Evolutionary conservation across 768 basidiomycete genomes (phyloP).

Genomic region (Coprinopsis sp.): DNA sequence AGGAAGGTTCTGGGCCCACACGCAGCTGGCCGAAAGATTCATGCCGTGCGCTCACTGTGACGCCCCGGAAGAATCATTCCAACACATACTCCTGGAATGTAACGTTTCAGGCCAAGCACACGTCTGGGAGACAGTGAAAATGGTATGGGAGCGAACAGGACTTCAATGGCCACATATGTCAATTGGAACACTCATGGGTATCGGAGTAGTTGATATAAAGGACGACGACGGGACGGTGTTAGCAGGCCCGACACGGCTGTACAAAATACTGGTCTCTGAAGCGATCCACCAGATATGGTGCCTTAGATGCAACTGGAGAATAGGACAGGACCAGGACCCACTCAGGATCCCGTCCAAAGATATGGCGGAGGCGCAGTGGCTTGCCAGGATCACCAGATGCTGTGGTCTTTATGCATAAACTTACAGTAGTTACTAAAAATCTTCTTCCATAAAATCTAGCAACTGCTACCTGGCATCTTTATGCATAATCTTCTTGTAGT

Average conservation of each 20-base stretch:
- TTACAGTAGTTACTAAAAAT: too few relatives aligned
- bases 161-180: constrained; percentile 7
- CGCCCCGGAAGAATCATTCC: constrained; percentile 24
- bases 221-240: neutral
- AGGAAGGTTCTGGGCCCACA: constrained; percentile 20
- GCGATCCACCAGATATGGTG: constrained; percentile 25
- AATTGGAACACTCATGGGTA: constrained; percentile 15
- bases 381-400: too few relatives aligned
- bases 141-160: constrained; percentile 10
- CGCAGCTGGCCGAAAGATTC: constrained; percentile 11
- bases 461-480: too few relatives aligned
- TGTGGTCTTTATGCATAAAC: too few relatives aligned
- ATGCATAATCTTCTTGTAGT: too few relatives aligned
- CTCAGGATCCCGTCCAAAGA: neutral
- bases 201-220: constrained; percentile 6
- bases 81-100: constrained; percentile 25
- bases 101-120: constrained; percentile 13
- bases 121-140: constrained; percentile 17
- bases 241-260: constrained; percentile 12
- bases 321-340: constrained; percentile 10
- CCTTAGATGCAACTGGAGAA: constrained; percentile 21
- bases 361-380: neutral
- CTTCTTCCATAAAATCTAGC: too few relatives aligned
- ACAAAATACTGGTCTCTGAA: constrained; percentile 22
- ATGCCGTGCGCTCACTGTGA: constrained; percentile 13